A percentile compares a stretch with the other conserved stretches of the same genome.
These are phyloP conservation scores for Serendipita vermifera DNA, from an alignment of 768 basidiomycete species.

Conservation along the genomic window DNA sequence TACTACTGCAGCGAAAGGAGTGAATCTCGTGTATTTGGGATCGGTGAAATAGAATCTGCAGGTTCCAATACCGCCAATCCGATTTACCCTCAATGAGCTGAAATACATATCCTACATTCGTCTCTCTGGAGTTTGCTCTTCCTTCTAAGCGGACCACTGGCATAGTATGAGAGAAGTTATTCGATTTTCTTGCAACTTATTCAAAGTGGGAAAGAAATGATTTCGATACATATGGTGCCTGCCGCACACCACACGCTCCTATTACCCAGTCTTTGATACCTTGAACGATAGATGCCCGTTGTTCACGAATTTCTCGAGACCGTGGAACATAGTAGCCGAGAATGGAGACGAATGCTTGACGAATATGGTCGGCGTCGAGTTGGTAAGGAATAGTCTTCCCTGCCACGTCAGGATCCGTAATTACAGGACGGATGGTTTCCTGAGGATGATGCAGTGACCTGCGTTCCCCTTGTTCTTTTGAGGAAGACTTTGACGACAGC, in stretches of 20 bases:
- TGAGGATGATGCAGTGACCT: too few relatives aligned
- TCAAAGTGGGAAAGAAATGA: slow-evolving; percentile 34
- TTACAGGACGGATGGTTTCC: too few relatives aligned
- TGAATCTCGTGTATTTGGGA: too few relatives aligned
- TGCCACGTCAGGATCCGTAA: slow-evolving; percentile 21
- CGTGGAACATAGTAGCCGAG: slow-evolving; percentile 61
- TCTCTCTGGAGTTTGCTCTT: too few relatives aligned
- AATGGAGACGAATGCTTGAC: slow-evolving; percentile 49
- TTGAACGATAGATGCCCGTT: slow-evolving; percentile 34
- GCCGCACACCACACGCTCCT: slow-evolving; percentile 38
- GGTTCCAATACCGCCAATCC: too few relatives aligned
- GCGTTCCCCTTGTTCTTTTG: not conserved
- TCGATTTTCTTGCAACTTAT: too few relatives aligned
- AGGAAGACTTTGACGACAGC: slow-evolving; percentile 27
- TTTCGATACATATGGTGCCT: slow-evolving; percentile 39
- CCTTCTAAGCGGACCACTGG: too few relatives aligned
- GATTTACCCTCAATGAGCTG: too few relatives aligned
- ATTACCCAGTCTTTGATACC: slow-evolving; percentile 52
- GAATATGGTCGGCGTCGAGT: slow-evolving; percentile 38
- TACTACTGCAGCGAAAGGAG: too few relatives aligned
- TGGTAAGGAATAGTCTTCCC: slow-evolving; percentile 18
- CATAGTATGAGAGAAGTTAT: too few relatives aligned
- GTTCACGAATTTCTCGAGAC: slow-evolving; percentile 33
- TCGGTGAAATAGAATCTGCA: too few relatives aligned
- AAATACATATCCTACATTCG: too few relatives aligned